A percentile compares a stretch with the other conserved stretches of the same genome.
Evolutionary conservation across 2,329 filamentous ascomycete genomes (phyloP).

Genomic region (Helotiales sp.): DNA sequence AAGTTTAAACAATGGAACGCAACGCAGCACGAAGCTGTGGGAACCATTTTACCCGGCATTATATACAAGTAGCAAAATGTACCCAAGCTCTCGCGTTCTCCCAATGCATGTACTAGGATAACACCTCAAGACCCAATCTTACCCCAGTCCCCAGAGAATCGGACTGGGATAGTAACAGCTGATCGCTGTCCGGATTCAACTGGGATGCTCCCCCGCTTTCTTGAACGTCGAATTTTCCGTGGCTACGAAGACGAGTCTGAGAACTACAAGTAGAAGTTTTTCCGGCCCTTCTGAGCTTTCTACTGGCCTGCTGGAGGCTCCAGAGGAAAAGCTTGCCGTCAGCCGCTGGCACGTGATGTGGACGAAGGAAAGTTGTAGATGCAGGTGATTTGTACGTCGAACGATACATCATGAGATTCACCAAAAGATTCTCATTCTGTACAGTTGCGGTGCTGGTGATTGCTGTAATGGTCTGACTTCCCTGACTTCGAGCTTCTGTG

Average conservation of each 20-base stretch:
- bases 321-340: neutral
- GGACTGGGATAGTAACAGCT: neutral
- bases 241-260: neutral
- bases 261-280: neutral
- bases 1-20: neutral
- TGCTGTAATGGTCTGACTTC: neutral
- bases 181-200: neutral
- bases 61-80: neutral
- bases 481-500: no score
- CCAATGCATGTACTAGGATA: neutral
- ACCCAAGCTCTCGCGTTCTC: neutral
- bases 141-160: conserved; percentile 1
- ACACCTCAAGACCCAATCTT: neutral
- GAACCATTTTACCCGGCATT: neutral
- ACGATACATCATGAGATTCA: neutral
- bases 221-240: neutral
- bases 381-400: neutral
- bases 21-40: neutral
- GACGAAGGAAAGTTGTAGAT: neutral
- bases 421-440: neutral
- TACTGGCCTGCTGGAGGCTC: neutral
- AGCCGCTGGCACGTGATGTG: neutral
- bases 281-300: neutral
- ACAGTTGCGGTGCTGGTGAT: neutral
- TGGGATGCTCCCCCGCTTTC: neutral